Base-by-base conservation (phyloP, 495 filamentous ascomycete species). In the Tuber microsphaerosporum region DNA sequence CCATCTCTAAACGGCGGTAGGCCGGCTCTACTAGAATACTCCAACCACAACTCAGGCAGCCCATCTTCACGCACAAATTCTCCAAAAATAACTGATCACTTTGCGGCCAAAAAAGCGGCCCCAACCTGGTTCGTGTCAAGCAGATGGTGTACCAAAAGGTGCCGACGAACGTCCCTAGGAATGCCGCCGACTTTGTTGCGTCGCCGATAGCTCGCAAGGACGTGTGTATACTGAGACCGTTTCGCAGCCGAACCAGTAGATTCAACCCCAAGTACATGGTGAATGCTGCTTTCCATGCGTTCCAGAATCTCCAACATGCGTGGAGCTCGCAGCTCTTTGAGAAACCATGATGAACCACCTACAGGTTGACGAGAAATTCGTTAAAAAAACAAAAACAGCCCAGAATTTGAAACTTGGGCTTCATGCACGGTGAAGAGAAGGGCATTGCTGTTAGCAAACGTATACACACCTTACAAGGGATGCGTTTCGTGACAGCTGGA, bases 121-220 rank as follows among this genome's bases (percentile, higher is more conserved):
- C 94, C 14, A 97, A 72, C n/a, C 92, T 86, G 4, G 92, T 94
- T 45, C 94, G 88, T 3, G 91, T 87, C 0, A 97, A 88, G 81
- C 94, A 97, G 10, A 97, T 91, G 42, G 90, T 89, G 83, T 97
- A 97, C 84, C 94, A 97, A 78, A 95, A 96, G 2, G 94, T 85
- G 16, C 88, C 85, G 75, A 97, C 91, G 83, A 96, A 97, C 0
- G 91, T 86, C 1, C 90, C 93, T 2, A 97, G 87, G 84, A 97
- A 97, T 4, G 91, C 87, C 12, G 93, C 94, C 22, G 92, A 95
- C 69, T 91, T 89, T 17, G 87, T 82, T 1, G 92, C 89, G 42
- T 90, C 91, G 26, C 85, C 75, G 71, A 91, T 43, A 3, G 91
- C 91, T 26, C 84, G 84, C 34, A 76, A 78, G 2, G 87, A 71